A percentile compares a stretch with the other conserved stretches of the same genome.
These are phyloP conservation scores for Cutaneotrichosporon sp. DNA, from an alignment of 1,284 basidiomycete genomes.

Conservation along the genomic window DNA sequence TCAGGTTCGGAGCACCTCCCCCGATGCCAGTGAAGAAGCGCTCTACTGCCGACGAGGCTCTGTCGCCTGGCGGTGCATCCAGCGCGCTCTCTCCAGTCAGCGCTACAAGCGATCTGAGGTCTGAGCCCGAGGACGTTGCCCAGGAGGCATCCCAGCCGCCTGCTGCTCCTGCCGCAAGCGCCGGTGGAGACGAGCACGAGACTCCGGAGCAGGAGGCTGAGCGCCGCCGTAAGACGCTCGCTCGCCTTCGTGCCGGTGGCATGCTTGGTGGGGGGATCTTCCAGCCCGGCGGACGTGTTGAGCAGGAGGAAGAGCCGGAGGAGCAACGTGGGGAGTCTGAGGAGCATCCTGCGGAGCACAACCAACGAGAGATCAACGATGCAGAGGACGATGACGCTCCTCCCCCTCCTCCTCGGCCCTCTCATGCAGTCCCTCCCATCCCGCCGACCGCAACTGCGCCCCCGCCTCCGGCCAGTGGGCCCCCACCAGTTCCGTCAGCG, in stretches of 20 bases:
- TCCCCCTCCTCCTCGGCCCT: conserved; percentile 5
- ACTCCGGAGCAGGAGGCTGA: conserved; percentile 46
- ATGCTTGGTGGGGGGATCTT: conserved; percentile 47
- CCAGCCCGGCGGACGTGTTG: conserved; percentile 23
- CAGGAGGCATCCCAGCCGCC: background rate
- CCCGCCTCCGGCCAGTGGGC: conserved; percentile 13
- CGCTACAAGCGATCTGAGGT: background rate
- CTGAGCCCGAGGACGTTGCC: conserved; percentile 9
- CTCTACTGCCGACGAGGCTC: background rate
- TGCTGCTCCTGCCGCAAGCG: background rate
- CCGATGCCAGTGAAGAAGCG: conserved; percentile 23
- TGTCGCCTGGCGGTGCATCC: background rate
- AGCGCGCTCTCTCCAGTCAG: conserved; percentile 4
- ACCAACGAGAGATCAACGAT: conserved; percentile 3
- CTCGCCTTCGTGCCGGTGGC: conserved; percentile 44
- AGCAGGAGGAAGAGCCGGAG: conserved; percentile 11
- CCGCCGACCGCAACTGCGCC: background rate
- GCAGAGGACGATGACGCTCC: conserved; percentile 12
- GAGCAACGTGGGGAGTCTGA: conserved; percentile 5
- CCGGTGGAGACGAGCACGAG: conserved; percentile 31
- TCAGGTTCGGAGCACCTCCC: conserved; percentile 63
- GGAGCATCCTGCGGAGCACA: background rate
- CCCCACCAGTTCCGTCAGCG: background rate
- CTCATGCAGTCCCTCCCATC: background rate
- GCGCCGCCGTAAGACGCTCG: conserved; percentile 40